Evolutionary conservation across 345 rosid species (phyloP), one percentile per base, ranked within the genome.

Genomic region (Populus ilicifolia): DNA sequence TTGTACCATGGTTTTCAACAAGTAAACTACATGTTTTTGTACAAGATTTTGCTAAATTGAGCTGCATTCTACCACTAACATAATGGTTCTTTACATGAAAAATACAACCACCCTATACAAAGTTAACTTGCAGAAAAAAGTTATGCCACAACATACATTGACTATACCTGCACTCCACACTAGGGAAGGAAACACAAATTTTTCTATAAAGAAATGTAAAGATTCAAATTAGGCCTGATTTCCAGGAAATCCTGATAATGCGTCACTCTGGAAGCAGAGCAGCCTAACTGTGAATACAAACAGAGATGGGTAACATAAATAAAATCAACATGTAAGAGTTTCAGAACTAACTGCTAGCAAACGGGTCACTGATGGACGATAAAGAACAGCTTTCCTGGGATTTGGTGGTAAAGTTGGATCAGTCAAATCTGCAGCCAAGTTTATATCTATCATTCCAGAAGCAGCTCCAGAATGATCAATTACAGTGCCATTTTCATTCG

Each of bases 301-400:
- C 3, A 64, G 50, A 46, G 36, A 36, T 56, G 20, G 8, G 79
- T 27, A 38, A 69, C 67, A 46, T 72, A 14, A 54, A 54, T 21
- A 76, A 72, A 81, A 70, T 77, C 41, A 69, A 74, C 38, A 65
- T 4, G 27, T 16, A 72, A 73, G 33, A 79, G 64, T 66, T 59
- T 73, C 46, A 71, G 84, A 81, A 89, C 99, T 89, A 82, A 96
- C 98, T 20, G 97, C 96, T 74, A 96, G 67, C 73, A 96, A 89
- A 80, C 89, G 97, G n/a, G 98, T 90, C 18, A 82, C 95, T 6
- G 95, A 81, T 41, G 99, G 99, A 70, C 90, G 98, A 78, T 96
- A 91, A 17, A 96, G 97, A 82, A 94, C 69, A 5, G 97, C 89
- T 88, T 96, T 96, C 82, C 90, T 90, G 62, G 99, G 97, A 87